Conservation (phyloP, 1,139 yeast genomes). For the Spathaspora sp. region DNA sequence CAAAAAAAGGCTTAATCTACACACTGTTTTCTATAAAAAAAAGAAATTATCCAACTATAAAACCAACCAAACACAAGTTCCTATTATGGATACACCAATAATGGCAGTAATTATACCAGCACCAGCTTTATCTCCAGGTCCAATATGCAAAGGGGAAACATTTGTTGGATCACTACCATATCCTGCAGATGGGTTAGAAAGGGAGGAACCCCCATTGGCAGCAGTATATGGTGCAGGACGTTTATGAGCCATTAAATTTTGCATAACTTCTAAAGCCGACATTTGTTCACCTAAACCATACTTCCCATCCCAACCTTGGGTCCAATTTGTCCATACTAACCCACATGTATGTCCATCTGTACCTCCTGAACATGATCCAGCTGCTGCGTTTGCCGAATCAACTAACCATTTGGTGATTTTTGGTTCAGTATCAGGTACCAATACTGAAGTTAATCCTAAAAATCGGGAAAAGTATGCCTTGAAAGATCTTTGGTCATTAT, state of each 20-base stretch:
- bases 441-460: conserved; percentile 68
- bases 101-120: conserved; percentile 85
- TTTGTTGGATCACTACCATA: conserved; percentile 37
- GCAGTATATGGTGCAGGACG: conserved; percentile 61
- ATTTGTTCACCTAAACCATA: conserved; percentile 96
- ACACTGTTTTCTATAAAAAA: background rate
- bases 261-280: conserved; percentile 78
- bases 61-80: conserved; percentile 73
- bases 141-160: conserved; percentile 49
- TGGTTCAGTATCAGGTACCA: conserved; percentile 64
- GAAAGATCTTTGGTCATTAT: conserved; percentile 88
- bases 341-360: conserved; percentile 90
- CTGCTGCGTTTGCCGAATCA: conserved; percentile 76
- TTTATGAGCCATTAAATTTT: conserved; percentile 55
- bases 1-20: background rate
- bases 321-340: conserved; percentile 61
- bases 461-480: conserved; percentile 79
- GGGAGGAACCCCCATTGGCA: conserved; percentile 58
- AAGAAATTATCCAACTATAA: conserved; percentile 14
- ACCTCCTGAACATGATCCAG: conserved; percentile 83
- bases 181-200: conserved; percentile 64
- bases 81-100: conserved; percentile 63
- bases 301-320: conserved; percentile 60
- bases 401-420: conserved; percentile 52
- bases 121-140: conserved; percentile 75